A percentile compares a stretch with the other conserved stretches of the same genome.
These are phyloP conservation scores for Solanum appendiculatum DNA, from an alignment of 257 asterid species.

Conservation along the genomic window DNA sequence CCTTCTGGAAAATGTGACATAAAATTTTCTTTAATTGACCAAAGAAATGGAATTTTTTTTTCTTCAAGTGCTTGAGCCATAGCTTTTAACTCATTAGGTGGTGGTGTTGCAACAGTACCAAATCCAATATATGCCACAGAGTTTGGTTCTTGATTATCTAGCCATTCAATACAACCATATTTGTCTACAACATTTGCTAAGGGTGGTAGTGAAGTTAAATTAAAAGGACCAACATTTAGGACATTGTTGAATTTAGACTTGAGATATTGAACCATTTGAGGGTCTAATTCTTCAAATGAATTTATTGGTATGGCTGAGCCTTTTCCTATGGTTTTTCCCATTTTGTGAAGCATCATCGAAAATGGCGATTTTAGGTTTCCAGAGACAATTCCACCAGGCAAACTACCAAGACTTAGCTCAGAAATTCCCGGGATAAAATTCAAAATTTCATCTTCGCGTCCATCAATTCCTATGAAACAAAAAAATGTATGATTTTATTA, in stretches of 20 bases:
- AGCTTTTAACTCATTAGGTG: constrained; percentile 38
- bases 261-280: constrained; percentile 28
- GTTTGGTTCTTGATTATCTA: constrained; percentile 22
- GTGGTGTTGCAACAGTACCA: constrained; percentile 39
- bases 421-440: constrained; percentile 48
- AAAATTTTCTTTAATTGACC: constrained; percentile 40
- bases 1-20: constrained; percentile 11
- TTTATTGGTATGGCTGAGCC: constrained; percentile 45
- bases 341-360: constrained; percentile 27
- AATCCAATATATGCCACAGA: constrained; percentile 47
- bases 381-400: constrained; percentile 27
- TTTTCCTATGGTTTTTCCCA: constrained; percentile 31
- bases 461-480: neutral
- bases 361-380: constrained; percentile 27
- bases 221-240: constrained; percentile 61
- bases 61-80: constrained; percentile 49
- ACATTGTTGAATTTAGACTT: constrained; percentile 37
- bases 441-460: constrained; percentile 18
- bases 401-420: constrained; percentile 25
- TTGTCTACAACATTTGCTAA: neutral
- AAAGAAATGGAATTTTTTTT: constrained; percentile 35
- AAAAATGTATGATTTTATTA: neutral
- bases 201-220: constrained; percentile 12
- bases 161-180: constrained; percentile 48
- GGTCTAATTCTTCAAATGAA: constrained; percentile 69